Evolutionary conservation across 768 basidiomycete species (phyloP).

Genomic region (Galerina marginata): DNA sequence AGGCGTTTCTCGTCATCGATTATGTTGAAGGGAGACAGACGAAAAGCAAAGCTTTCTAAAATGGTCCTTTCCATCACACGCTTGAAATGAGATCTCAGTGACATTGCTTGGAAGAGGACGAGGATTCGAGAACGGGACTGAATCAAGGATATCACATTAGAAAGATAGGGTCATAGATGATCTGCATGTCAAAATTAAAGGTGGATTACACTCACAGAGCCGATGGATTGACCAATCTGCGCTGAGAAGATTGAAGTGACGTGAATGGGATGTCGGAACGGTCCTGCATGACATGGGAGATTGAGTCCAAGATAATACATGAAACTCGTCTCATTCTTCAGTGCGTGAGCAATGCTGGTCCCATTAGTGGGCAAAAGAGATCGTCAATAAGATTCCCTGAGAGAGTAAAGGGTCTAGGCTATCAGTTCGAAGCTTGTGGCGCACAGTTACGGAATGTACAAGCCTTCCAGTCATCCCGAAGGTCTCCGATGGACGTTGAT

Average conservation of each 20-base stretch:
- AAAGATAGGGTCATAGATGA: not conserved
- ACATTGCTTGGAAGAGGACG: no score
- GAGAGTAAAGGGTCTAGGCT: constrained; percentile 1
- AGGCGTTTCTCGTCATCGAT: no score
- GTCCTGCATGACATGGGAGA: not conserved
- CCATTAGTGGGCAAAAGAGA: not conserved
- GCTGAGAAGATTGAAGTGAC: not conserved
- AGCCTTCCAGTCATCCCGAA: not conserved
- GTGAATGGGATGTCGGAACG: not conserved
- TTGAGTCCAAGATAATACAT: not conserved
- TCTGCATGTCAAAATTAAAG: not conserved
- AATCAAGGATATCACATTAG: not conserved
- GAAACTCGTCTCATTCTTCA: not conserved
- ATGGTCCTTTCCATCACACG: no score
- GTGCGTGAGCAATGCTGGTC: not conserved
- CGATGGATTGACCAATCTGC: not conserved
- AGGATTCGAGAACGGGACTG: no score
- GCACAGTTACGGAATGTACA: not conserved
- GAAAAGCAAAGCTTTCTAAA: no score
- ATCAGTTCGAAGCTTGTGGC: constrained; percentile 2
- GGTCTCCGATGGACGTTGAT: not conserved
- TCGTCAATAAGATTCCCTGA: not conserved
- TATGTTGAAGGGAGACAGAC: no score
- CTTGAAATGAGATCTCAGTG: no score
- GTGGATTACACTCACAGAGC: not conserved